phyloP scores from a whole-genome alignment of 2,329 filamentous ascomycete genomes.

The Aspergillus ustus region DNA sequence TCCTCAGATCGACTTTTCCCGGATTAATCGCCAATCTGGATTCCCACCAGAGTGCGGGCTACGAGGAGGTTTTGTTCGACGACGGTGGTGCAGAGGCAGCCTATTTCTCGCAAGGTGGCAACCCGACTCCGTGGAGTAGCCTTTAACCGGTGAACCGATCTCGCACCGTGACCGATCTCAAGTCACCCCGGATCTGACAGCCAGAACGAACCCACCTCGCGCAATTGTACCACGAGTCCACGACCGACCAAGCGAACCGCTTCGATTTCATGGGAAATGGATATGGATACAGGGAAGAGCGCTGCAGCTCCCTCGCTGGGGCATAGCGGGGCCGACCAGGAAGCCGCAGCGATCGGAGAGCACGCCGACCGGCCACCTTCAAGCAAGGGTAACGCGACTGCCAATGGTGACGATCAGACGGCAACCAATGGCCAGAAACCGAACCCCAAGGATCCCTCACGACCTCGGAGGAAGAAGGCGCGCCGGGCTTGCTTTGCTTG shows the following conservation, averaged over 20 bases:
- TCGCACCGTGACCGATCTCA: background rate
- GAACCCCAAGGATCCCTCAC: conserved; percentile 83
- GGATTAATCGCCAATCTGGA: conserved; percentile 25
- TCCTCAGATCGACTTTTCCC: conserved; percentile 21
- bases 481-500: conserved; percentile 94
- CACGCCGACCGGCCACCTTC: conserved; percentile 44
- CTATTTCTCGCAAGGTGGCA: conserved; percentile 12
- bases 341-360: conserved; percentile 42
- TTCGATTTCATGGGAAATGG: conserved; percentile 35
- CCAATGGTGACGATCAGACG: conserved; percentile 52
- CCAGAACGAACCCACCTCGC: background rate
- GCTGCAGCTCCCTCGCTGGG: conserved; percentile 42
- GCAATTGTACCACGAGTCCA: background rate
- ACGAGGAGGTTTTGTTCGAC: conserved; percentile 18
- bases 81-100: conserved; percentile 12
- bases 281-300: conserved; percentile 40
- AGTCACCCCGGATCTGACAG: conserved; percentile 6
- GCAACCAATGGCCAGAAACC: conserved; percentile 66
- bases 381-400: conserved; percentile 15
- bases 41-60: conserved; percentile 17
- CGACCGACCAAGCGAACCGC: background rate
- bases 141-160: conserved; percentile 14
- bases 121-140: conserved; percentile 8
- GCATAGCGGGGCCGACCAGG: conserved; percentile 43
- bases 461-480: conserved; percentile 93